Evolutionary conservation across 306 rosid species (phyloP).

Genomic region (Prunus kanzakura): DNA sequence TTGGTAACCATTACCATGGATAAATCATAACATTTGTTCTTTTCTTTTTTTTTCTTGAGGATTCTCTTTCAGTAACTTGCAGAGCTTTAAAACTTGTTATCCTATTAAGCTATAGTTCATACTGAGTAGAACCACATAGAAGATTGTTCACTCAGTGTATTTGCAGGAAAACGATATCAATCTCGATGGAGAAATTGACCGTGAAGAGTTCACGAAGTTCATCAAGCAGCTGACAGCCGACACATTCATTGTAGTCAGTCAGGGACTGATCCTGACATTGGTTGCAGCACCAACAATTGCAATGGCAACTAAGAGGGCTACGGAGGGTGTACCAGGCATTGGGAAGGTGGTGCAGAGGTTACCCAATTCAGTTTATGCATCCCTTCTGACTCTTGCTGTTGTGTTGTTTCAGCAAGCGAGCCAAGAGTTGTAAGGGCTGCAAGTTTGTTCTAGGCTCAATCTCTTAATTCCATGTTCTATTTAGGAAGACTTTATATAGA

Average conservation of each 20-base stretch:
- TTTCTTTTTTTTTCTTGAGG: too few relatives aligned
- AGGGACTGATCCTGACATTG: slow-evolving; percentile 63
- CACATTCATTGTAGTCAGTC: slow-evolving; percentile 49
- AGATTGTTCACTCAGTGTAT: neutral
- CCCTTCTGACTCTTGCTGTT: slow-evolving; percentile 55
- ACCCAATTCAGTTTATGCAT: slow-evolving; percentile 71
- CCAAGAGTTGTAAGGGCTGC: neutral
- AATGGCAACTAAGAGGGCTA: slow-evolving; percentile 74
- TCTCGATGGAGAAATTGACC: slow-evolving; percentile 53
- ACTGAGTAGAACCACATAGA: neutral
- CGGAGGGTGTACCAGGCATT: slow-evolving; percentile 81
- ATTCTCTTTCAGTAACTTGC: too few relatives aligned
- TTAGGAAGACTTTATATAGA: neutral
- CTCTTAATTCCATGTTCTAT: neutral
- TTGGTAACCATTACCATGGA: too few relatives aligned
- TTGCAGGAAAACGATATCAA: slow-evolving; percentile 58
- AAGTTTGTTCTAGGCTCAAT: too few relatives aligned
- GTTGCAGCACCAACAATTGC: slow-evolving; percentile 83
- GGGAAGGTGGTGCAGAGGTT: slow-evolving; percentile 70
- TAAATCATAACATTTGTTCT: too few relatives aligned
- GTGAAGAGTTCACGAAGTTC: slow-evolving; percentile 56
- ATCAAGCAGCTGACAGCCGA: slow-evolving; percentile 54
- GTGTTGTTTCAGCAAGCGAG: slow-evolving; percentile 46
- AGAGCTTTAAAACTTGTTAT: too few relatives aligned
- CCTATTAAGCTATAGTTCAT: neutral